A percentile compares a stretch with the other conserved stretches of the same genome.
Evolutionary conservation across 2,329 filamentous ascomycete genomes (phyloP).

Genomic region (Calonectria pseudoreteaudii): DNA sequence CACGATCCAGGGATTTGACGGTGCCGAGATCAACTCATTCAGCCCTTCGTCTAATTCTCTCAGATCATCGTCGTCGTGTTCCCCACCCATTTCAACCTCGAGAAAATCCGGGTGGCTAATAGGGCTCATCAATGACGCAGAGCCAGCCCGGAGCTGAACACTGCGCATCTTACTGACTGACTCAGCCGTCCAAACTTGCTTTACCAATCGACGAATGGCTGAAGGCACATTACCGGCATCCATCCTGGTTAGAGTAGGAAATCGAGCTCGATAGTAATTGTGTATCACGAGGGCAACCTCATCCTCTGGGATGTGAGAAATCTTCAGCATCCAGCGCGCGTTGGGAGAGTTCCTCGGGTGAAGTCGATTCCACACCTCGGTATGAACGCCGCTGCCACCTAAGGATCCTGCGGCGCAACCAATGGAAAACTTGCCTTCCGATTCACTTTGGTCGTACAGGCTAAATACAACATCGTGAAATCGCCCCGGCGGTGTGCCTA

Average conservation of each 20-base stretch:
- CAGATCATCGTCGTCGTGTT: neutral
- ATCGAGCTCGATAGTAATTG: slow-evolving; percentile 30
- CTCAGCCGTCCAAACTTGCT: neutral
- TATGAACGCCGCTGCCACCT: slow-evolving; percentile 28
- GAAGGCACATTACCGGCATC: neutral
- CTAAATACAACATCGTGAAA: slow-evolving; percentile 32
- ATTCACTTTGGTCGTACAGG: slow-evolving; percentile 26
- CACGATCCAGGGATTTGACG: neutral
- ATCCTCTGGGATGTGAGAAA: neutral
- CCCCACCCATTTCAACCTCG: neutral
- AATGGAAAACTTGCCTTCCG: neutral
- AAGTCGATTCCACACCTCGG: slow-evolving; percentile 31
- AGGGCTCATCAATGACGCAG: neutral
- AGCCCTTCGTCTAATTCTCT: neutral
- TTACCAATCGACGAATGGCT: neutral
- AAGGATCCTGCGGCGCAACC: slow-evolving; percentile 19
- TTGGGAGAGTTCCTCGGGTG: slow-evolving; percentile 30
- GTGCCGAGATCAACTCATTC: neutral
- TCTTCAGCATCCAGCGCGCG: slow-evolving; percentile 30
- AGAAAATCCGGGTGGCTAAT: neutral
- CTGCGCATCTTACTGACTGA: neutral
- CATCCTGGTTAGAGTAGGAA: neutral
- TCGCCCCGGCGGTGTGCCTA: slow-evolving; percentile 21
- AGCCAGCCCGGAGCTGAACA: neutral
- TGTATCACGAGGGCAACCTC: slow-evolving; percentile 30